Percentiles rank a stretch among this genome's conserved stretches.
phyloP scores from a whole-genome alignment of 2,329 filamentous ascomycete genomes.

The Colletotrichum shisoi region DNA sequence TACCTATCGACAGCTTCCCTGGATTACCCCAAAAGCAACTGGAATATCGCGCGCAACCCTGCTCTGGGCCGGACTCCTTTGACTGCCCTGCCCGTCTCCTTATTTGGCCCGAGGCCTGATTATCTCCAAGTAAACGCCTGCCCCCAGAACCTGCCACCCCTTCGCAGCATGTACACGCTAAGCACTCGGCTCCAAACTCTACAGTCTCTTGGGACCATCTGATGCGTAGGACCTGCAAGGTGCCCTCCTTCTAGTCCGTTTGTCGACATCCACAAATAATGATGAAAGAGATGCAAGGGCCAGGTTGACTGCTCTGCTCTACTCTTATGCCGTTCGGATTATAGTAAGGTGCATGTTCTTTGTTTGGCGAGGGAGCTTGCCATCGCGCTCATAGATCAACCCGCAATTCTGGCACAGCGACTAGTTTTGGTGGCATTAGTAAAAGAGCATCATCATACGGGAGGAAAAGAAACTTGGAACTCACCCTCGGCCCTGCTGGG shows the following conservation, averaged over 20 bases:
- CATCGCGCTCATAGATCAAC: slow-evolving; percentile 85
- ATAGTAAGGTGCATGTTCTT: slow-evolving; percentile 40
- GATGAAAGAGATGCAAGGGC: neutral
- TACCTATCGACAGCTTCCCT: neutral
- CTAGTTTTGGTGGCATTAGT: slow-evolving; percentile 52
- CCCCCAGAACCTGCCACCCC: slow-evolving; percentile 16
- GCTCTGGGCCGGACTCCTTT: slow-evolving; percentile 36
- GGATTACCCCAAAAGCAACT: slow-evolving; percentile 35
- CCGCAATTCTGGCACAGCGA: slow-evolving; percentile 94
- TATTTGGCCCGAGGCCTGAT: slow-evolving; percentile 24
- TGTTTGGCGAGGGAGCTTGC: slow-evolving; percentile 68
- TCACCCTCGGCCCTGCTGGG: slow-evolving; percentile 81
- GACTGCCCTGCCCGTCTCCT: slow-evolving; percentile 14
- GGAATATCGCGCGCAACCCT: slow-evolving; percentile 34
- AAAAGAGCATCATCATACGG: slow-evolving; percentile 33
- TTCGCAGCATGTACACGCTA: slow-evolving; percentile 30
- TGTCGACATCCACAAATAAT: neutral
- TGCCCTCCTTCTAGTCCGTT: neutral
- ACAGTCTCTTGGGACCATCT: slow-evolving; percentile 45
- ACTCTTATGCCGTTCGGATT: slow-evolving; percentile 31
- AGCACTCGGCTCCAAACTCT: neutral
- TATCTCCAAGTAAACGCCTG: slow-evolving; percentile 35
- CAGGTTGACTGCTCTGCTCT: neutral
- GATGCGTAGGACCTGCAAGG: slow-evolving; percentile 34
- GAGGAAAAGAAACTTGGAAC: slow-evolving; percentile 48